Conservation (phyloP, 1,139 yeast genomes). For the Eremothecium cymbalariae region DNA sequence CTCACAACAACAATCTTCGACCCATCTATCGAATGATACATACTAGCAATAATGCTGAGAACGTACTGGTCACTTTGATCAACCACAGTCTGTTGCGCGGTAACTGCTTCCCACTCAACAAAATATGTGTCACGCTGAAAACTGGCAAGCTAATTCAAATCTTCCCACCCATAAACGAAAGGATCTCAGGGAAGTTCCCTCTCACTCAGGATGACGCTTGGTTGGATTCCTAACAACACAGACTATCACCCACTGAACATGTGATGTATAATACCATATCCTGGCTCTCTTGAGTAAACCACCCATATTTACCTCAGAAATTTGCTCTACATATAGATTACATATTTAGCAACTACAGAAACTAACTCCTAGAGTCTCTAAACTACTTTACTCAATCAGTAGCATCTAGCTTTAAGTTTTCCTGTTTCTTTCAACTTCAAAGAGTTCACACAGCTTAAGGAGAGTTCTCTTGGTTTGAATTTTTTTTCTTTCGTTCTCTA, state of each 20-base stretch:
- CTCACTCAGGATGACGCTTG: slow-evolving; percentile 28
- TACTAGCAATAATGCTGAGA: slow-evolving; percentile 22
- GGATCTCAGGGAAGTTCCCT: slow-evolving; percentile 24
- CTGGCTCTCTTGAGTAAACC: too few relatives aligned
- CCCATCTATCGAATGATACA: slow-evolving; percentile 25
- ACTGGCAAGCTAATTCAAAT: slow-evolving; percentile 21
- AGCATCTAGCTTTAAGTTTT: too few relatives aligned
- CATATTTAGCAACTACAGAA: too few relatives aligned
- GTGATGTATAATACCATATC: too few relatives aligned
- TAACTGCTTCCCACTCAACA: slow-evolving; percentile 28
- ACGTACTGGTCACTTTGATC: slow-evolving; percentile 27
- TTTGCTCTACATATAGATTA: too few relatives aligned
- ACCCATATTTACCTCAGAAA: too few relatives aligned
- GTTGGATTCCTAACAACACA: slow-evolving; percentile 17
- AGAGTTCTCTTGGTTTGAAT: neutral
- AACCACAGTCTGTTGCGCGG: slow-evolving; percentile 28
- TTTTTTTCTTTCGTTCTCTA: neutral
- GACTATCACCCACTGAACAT: neutral
- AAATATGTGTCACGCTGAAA: slow-evolving; percentile 27
- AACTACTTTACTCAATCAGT: too few relatives aligned
- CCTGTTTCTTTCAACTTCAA: too few relatives aligned
- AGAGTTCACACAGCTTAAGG: too few relatives aligned
- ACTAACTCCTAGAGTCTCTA: too few relatives aligned
- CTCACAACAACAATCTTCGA: neutral
- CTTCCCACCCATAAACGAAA: slow-evolving; percentile 25